Base-by-base conservation (phyloP, 768 basidiomycete genomes). In the Mycena pura region DNA sequence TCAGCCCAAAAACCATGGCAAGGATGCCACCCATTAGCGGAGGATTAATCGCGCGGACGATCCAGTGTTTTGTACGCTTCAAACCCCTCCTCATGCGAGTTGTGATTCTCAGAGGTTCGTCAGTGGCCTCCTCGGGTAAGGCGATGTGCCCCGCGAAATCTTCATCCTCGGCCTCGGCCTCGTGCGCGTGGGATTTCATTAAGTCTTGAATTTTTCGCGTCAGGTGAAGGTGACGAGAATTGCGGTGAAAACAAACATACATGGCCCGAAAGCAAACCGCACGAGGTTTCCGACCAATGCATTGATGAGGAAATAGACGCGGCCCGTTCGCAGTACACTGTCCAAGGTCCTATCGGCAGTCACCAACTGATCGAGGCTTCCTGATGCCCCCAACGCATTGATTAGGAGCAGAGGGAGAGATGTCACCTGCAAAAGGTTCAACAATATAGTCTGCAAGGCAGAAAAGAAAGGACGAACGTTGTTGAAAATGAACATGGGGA, bases 401-500 rank as follows among this genome's bases (percentile, higher is more conserved):
- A 66, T 52, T 13, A 66, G n/a, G 14, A 66, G 60, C 11, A 66
- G 43, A 44, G 64, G 64, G 31, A 66, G 60, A 9, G 64, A 66
- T 28, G 64, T 66, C 19, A 66, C 64, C 64, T 66, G 32, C 3
- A 5, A 40, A 53, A 45, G 36, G 19, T 39, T 54, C 29, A 56
- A 34, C 7, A n/a, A n/a, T 21, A 2, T 13, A 24, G n/a, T n/a
- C 10, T 8, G 15, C 2, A 8, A n/a, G 25, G 24, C 3, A 36
- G 21, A 8, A 1, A 44, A 29, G 15, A 2, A 15, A 44, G 22
- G 27, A 34, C 50, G n/a, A 15, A 52, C 64, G 25, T 66, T 66
- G n/a, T 66, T 66, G 31, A 66, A 66, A 22, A 66, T 52, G 44
- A 66, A 66, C 56, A 66, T 62, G 1, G 64, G 64, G 19, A 66